A percentile compares a stretch with the other conserved stretches of the same genome.
Conservation (phyloP, 2,329 filamentous ascomycete genomes). For the Mycogone perniciosa region DNA sequence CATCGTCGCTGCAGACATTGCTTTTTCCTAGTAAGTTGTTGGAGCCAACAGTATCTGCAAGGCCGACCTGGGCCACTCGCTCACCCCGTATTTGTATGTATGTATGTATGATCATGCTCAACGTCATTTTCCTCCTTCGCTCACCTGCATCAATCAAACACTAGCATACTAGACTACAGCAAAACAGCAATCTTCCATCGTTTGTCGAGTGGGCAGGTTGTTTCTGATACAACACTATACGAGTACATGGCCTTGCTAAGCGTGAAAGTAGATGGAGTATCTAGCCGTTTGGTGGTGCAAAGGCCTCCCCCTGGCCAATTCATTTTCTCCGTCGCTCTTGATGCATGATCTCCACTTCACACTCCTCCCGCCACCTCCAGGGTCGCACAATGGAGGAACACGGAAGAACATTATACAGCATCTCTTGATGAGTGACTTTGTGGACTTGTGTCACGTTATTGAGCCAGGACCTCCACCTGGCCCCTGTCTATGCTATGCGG, state of each 20-base stretch:
- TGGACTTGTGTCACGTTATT: constrained; percentile 1
- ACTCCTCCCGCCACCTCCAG: neutral
- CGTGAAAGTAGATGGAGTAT: neutral
- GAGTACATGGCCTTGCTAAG: neutral
- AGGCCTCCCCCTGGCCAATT: neutral
- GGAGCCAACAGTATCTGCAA: neutral
- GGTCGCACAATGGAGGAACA: constrained; percentile 2
- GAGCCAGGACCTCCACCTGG: neutral
- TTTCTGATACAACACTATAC: neutral
- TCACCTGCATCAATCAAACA: neutral
- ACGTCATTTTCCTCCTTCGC: neutral
- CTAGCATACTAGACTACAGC: neutral
- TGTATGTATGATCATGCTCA: neutral
- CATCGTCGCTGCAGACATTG: no score
- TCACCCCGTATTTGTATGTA: neutral
- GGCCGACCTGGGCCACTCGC: neutral
- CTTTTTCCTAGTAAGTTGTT: no score
- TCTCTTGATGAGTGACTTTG: neutral
- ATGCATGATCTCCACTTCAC: constrained; percentile 1
- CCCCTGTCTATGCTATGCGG: constrained; percentile 4
- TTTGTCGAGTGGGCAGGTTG: neutral
- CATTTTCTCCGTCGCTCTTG: neutral
- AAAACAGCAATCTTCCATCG: constrained; percentile 5
- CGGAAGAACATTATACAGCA: neutral
- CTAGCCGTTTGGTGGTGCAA: constrained; percentile 5